Percentiles rank a stretch among this genome's conserved stretches.
phyloP scores from a whole-genome alignment of 2,329 filamentous ascomycete species.

The Cladorrhinum sp. region DNA sequence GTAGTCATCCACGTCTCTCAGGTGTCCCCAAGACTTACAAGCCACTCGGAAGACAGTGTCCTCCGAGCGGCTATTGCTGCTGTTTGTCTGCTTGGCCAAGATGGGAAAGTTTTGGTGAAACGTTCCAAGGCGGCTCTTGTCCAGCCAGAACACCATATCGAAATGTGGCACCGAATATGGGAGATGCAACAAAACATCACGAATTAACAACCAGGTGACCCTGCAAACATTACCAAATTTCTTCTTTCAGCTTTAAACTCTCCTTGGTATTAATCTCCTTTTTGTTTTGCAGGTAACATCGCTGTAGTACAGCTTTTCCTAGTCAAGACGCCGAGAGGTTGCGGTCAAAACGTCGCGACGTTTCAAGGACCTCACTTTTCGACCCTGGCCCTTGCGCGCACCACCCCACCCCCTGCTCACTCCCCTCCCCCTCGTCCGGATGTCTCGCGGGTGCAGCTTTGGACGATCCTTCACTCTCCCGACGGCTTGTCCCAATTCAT shows the following conservation, averaged over 20 bases:
- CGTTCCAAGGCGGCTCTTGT: conserved; percentile 8
- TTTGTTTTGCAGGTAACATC: conserved; percentile 13
- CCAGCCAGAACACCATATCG: conserved; percentile 1
- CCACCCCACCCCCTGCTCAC: conserved; percentile 1
- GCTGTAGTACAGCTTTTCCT: neutral
- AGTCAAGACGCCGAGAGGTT: conserved; percentile 17
- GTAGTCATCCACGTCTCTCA: too few relatives aligned
- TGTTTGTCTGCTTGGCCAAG: conserved; percentile 6
- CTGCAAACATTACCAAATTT: neutral
- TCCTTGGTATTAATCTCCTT: conserved; percentile 6
- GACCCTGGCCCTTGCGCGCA: conserved; percentile 21
- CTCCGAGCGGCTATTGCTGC: conserved; percentile 11
- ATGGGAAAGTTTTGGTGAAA: conserved; percentile 16
- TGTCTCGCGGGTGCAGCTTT: conserved; percentile 30
- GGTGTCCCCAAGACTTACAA: conserved; percentile 3
- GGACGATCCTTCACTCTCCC: conserved; percentile 39
- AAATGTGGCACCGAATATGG: neutral
- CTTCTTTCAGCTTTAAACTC: neutral
- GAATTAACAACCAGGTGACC: neutral
- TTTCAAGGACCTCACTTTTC: conserved; percentile 26
- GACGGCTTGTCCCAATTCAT: conserved; percentile 28
- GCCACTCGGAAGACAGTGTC: neutral
- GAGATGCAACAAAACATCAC: neutral
- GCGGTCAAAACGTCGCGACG: conserved; percentile 28
- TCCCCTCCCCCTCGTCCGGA: conserved; percentile 14